Base-by-base conservation (phyloP, 1,284 basidiomycete genomes). In the Cutaneotrichosporon sp. region DNA sequence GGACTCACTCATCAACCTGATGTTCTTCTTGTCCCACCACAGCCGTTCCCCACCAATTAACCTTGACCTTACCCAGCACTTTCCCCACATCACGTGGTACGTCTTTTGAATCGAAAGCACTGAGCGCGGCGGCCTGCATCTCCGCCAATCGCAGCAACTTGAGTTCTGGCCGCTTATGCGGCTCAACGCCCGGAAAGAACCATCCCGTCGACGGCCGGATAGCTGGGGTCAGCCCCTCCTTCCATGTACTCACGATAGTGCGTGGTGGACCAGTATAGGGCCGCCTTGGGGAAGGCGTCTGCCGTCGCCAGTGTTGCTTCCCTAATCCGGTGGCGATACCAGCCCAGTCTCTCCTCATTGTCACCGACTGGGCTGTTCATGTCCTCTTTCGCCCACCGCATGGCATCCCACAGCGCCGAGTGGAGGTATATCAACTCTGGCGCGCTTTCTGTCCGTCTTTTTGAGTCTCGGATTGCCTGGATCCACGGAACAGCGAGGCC, bases 1-100 rank as follows among this genome's bases (percentile, higher is more conserved):
- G 21, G 4, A 65, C 65, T 67, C 55, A 66, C 65, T 65, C 63
- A 34, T 67, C 68, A 30, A 61, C 34, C 47, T 69, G 68, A 30
- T 50, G 50, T 64, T 56, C 42, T 69, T 69, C 68, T 18, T 46
- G 38, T 16, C 68, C 65, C 26, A 65, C 36, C 58, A 69, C 59
- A 16, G 52, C 18, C 56, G 53, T 34, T 26, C 68, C 68, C 68
- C 68, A 69, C 22, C 32, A 56, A 13, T 38, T 60, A 5, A 63
- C 26, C 31, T 36, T 53, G 7, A 66, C 56, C 30, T 38, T 5
- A 5, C 1, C 14, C n/a, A 62, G 38, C 8, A 18, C 16, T 1
- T n/a, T 16, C 13, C 18, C 10, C 2, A 50, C 18, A 1, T 40
- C 42, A 16, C 10, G 2, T 2, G 26, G 26, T 26, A 26, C 2